Percentiles rank a stretch among this genome's conserved stretches.
Conservation (phyloP, 768 basidiomycete genomes). For the Boletus vermiculosoides region DNA sequence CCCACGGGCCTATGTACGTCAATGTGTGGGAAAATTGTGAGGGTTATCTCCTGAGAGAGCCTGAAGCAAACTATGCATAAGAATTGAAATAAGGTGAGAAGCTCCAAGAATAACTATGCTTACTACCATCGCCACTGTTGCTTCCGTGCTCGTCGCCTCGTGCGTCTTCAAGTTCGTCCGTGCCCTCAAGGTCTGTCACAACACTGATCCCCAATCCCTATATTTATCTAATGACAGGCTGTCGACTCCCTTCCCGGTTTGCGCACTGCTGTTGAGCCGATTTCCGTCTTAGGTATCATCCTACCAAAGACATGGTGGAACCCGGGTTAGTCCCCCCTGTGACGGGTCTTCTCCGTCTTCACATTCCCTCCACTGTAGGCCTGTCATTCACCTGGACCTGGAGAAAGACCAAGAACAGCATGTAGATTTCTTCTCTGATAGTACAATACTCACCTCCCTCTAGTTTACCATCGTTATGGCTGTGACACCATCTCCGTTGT, state of each 20-base stretch:
- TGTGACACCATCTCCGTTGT: slow-evolving; percentile 22
- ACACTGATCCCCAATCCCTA: background rate
- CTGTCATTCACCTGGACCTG: slow-evolving; percentile 23
- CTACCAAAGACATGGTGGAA: slow-evolving; percentile 25
- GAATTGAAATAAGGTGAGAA: too few species aligned
- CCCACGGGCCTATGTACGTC: too few species aligned
- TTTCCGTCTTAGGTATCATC: slow-evolving; percentile 6
- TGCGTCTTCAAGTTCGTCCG: slow-evolving; percentile 13
- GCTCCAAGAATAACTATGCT: too few species aligned
- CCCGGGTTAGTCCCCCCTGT: slow-evolving; percentile 7
- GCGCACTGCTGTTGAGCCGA: slow-evolving; percentile 17
- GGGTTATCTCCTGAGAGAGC: too few species aligned
- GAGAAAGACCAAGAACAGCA: slow-evolving; percentile 22
- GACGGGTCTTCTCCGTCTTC: background rate
- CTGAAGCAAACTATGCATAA: too few species aligned
- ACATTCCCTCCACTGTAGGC: slow-evolving; percentile 4
- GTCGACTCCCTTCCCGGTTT: slow-evolving; percentile 19
- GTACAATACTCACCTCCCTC: background rate
- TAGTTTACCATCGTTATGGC: slow-evolving; percentile 22
- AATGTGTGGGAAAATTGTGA: too few species aligned
- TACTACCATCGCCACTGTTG: background rate
- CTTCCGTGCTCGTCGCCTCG: slow-evolving; percentile 8
- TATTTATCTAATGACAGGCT: slow-evolving; percentile 8
- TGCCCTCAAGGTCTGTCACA: slow-evolving; percentile 16
- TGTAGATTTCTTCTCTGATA: background rate